These are phyloP conservation scores for Amylocarpus encephaloides DNA, from an alignment of 2,329 filamentous ascomycete genomes.

Conservation along the genomic window DNA sequence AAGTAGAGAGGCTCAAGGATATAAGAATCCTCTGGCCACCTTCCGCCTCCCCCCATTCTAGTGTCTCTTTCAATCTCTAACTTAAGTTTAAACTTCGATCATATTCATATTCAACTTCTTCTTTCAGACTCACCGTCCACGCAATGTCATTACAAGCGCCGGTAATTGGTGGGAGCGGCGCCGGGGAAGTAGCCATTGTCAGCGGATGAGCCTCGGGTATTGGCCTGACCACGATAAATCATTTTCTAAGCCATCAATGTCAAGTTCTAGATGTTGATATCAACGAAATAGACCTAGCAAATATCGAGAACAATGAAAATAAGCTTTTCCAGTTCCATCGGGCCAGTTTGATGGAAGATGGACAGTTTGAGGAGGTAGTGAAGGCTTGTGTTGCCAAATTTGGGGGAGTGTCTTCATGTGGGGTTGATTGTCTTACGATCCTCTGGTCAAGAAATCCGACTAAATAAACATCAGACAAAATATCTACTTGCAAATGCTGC, in stretches of 20 bases:
- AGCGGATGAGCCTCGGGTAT: conserved; percentile 32
- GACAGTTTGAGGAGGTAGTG: conserved; percentile 32
- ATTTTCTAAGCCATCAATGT: conserved; percentile 30
- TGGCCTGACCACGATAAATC: conserved; percentile 31
- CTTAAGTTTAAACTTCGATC: too few species aligned
- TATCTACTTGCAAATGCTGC: conserved; percentile 40
- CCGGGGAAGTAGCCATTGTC: conserved; percentile 26
- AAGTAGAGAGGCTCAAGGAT: too few species aligned
- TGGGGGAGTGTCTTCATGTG: conserved; percentile 17
- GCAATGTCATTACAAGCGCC: too few species aligned
- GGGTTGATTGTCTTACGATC: background rate
- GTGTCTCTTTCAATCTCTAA: too few species aligned
- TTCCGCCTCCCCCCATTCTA: too few species aligned
- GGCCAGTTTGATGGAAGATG: conserved; percentile 28
- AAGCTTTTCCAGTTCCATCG: conserved; percentile 32
- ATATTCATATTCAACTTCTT: too few species aligned
- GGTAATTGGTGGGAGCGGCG: background rate
- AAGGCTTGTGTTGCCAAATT: conserved; percentile 28
- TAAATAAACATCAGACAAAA: conserved; percentile 12
- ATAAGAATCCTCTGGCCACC: too few species aligned
- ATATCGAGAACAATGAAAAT: conserved; percentile 14
- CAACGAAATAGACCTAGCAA: conserved; percentile 29
- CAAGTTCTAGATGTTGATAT: conserved; percentile 31
- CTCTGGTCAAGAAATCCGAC: background rate
- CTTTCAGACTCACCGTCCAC: too few species aligned